phyloP scores from a whole-genome alignment of 164 flowering plant genomes.

The Cinnamomum micranthum region DNA sequence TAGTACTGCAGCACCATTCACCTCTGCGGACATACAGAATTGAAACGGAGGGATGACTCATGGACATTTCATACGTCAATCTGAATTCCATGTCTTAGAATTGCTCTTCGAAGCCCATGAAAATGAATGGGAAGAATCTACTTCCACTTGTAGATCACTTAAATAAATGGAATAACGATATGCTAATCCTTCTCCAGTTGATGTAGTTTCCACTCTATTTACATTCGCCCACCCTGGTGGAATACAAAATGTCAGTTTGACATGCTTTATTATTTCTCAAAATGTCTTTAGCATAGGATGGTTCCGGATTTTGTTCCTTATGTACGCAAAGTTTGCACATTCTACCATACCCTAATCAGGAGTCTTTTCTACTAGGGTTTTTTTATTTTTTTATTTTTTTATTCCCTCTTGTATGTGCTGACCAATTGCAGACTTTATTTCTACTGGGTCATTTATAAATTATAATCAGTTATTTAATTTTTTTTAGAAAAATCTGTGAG shows the following conservation, averaged over 20 bases:
- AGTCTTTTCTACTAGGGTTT: no score
- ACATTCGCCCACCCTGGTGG: neutral
- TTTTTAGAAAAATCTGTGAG: neutral
- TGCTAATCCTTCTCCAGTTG: neutral
- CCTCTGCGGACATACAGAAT: neutral
- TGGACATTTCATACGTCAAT: neutral
- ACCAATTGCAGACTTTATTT: no score
- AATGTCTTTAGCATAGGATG: neutral
- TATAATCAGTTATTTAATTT: neutral
- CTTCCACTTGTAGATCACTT: neutral
- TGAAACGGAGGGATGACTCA: neutral
- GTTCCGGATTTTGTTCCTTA: neutral
- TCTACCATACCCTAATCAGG: neutral
- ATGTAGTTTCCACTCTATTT: neutral
- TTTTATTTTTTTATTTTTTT: no score
- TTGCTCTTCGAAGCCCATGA: neutral
- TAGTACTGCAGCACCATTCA: neutral
- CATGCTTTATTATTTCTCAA: neutral
- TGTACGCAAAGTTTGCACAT: neutral
- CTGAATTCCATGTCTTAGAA: neutral
- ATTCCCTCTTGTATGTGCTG: no score
- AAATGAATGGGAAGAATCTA: neutral
- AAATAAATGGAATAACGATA: no score
- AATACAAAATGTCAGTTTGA: neutral
- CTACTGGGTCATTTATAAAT: no score